Evolutionary conservation across 306 rosid species (phyloP), one percentile per base, ranked within the genome.

Genomic region (Oemleria cerasiformis): DNA sequence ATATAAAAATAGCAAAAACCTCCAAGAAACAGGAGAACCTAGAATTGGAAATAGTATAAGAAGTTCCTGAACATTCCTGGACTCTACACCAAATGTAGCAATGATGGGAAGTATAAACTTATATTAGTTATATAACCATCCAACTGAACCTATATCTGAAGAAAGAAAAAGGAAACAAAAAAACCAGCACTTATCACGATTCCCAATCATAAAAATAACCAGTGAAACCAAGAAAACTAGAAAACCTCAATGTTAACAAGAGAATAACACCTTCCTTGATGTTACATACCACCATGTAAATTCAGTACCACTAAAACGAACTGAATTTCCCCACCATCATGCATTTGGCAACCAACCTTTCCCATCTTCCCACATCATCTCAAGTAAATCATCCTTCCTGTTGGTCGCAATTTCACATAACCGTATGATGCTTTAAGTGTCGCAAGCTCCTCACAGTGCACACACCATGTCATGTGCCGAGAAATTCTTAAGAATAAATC

Each of bases 301-400:
- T 67, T 56, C 75, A 47, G 21, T 11, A 78, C 43, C 76, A 71
- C 68, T 54, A 65, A 50, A 82, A 78, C 79, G 78, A 57, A 71
- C 70, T 63, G 75, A 57, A 57, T 73, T 54, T 54, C 36, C 36
- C 48, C 54, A 70, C 71, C 56, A 68, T 71, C 78, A 67, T 68
- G 73, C 47, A 5, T 76, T 65, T 64, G 65, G 36, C 14, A 44
- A 81, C 78, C 66, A 62, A 67, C 7, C 67, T 77, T 30, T 30
- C 48, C 79, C 83, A 39, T 42, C 82, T 66, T 78, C 71, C 60
- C 42, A 65, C 48, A 67, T 60, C 43, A 20, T 45, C 25, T 36
- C 40, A 21, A 30, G 41, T 54, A 72, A 71, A 63, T 77, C 80
- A 71, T 34, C 47, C 71, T 39, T 11, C 25, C 9, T 54, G 65